Conservation (phyloP, 352 stramenopile species). For the Phytophthora citrophthora region DNA sequence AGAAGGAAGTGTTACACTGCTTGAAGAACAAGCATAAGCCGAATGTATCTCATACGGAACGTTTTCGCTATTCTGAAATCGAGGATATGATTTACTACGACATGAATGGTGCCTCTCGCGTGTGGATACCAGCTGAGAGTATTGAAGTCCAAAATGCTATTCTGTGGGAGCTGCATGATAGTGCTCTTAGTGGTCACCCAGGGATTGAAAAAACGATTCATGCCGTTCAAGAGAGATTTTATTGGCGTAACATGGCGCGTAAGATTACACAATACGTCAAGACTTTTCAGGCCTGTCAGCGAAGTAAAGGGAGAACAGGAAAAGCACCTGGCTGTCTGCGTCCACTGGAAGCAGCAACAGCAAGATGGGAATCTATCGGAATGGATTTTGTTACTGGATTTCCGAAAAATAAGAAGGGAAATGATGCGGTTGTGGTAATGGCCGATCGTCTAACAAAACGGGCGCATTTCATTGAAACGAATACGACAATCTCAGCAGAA, state of each 20-base stretch:
- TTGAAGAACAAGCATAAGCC: not conserved
- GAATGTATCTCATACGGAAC: not conserved
- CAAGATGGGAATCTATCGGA: not conserved
- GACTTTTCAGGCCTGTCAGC: not conserved
- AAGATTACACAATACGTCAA: conserved; percentile 6
- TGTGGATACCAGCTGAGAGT: conserved; percentile 5
- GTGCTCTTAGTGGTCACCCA: conserved; percentile 8
- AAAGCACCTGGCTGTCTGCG: conserved; percentile 1
- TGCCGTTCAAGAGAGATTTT: conserved; percentile 8
- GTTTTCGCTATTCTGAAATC: conserved; percentile 8
- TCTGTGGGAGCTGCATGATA: conserved; percentile 13
- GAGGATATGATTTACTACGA: conserved; percentile 8
- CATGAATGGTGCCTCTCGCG: not conserved
- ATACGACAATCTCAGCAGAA: not conserved
- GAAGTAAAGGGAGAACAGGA: conserved; percentile 4
- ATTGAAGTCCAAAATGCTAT: conserved; percentile 17
- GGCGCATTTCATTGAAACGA: conserved; percentile 7
- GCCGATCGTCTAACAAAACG: conserved; percentile 12
- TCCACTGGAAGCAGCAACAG: conserved; percentile 2
- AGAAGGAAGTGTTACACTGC: no score
- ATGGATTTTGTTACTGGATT: conserved; percentile 19
- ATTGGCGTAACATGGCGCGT: conserved; percentile 4
- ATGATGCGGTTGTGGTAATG: conserved; percentile 10
- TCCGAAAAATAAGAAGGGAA: not conserved
- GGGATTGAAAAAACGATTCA: conserved; percentile 5